Percentiles rank a stretch among this genome's conserved stretches.
phyloP scores from a whole-genome alignment of 1,139 yeast genomes.

The Diutina mesorugosa region DNA sequence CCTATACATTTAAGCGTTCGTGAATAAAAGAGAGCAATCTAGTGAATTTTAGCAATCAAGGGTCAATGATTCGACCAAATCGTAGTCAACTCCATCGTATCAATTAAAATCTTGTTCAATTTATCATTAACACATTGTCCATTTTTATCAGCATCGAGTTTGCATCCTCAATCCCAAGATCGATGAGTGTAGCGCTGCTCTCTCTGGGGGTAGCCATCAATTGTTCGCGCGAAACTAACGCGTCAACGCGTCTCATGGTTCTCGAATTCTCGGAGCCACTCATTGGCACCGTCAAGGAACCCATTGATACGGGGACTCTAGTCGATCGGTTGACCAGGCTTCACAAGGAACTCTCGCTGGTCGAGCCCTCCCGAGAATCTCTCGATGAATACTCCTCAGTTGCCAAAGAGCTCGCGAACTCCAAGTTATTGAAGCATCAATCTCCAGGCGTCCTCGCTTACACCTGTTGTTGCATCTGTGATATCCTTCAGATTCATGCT shows the following conservation, averaged over 20 bases:
- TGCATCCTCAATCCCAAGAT: no score
- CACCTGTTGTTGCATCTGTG: constrained; percentile 65
- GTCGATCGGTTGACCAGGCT: background rate
- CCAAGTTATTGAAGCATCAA: constrained; percentile 45
- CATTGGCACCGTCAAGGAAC: background rate
- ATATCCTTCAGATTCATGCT: constrained; percentile 65
- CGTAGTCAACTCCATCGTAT: background rate
- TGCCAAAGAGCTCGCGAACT: constrained; percentile 40
- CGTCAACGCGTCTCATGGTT: background rate
- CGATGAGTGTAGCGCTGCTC: no score
- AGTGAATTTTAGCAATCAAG: background rate
- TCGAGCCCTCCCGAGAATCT: background rate
- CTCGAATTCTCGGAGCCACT: background rate
- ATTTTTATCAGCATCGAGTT: no score
- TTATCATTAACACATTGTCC: no score
- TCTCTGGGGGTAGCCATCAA: no score
- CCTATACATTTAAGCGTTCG: background rate
- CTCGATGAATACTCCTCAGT: constrained; percentile 17
- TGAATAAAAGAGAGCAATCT: background rate
- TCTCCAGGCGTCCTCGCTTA: constrained; percentile 64
- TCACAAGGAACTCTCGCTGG: background rate
- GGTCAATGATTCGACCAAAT: background rate
- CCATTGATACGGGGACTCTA: background rate
- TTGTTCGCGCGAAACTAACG: background rate
- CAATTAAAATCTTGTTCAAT: no score